Evolutionary conservation across 441 rosid genomes (phyloP).

Genomic region (Aquilaria agallochum): DNA sequence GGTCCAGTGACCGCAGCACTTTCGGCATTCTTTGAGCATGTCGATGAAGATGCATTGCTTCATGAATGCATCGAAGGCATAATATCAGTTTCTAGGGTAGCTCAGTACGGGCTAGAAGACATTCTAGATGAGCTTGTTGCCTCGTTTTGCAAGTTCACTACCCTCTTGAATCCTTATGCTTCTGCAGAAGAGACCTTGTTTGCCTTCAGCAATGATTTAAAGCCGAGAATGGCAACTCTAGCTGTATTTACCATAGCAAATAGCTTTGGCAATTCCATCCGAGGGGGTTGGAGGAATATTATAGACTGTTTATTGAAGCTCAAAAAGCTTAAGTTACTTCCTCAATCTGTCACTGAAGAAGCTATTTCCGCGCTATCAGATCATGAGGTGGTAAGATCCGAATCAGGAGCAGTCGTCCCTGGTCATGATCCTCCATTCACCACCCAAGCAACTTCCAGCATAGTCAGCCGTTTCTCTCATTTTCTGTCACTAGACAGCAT

Average conservation of each 20-base stretch:
- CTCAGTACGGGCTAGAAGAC: slow-evolving; percentile 75
- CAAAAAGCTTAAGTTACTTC: slow-evolving; percentile 79
- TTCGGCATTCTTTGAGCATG: slow-evolving; percentile 80
- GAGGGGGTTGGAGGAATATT: slow-evolving; percentile 90
- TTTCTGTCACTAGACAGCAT: slow-evolving; percentile 63
- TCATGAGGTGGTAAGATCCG: slow-evolving; percentile 33
- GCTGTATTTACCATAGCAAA: slow-evolving; percentile 87
- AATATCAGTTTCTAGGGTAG: slow-evolving; percentile 75
- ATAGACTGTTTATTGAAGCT: slow-evolving; percentile 82
- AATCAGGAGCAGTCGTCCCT: slow-evolving; percentile 26
- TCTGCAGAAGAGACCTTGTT: slow-evolving; percentile 83
- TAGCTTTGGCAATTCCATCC: slow-evolving; percentile 68
- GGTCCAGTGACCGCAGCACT: slow-evolving; percentile 87
- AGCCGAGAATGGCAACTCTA: slow-evolving; percentile 89
- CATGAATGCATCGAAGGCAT: slow-evolving; percentile 88
- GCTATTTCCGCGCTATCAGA: slow-evolving; percentile 23
- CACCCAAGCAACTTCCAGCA: slow-evolving; percentile 28
- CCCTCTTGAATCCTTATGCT: slow-evolving; percentile 84
- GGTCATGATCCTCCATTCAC: slow-evolving; percentile 37
- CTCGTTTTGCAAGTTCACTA: slow-evolving; percentile 78
- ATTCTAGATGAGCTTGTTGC: slow-evolving; percentile 83
- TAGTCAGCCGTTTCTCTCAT: slow-evolving; percentile 62
- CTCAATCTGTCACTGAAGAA: slow-evolving; percentile 67
- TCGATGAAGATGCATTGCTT: slow-evolving; percentile 82
- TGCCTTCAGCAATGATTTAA: slow-evolving; percentile 75